Conservation (phyloP, 805 yeast genomes). For the Wickerhamiella australiensis region DNA sequence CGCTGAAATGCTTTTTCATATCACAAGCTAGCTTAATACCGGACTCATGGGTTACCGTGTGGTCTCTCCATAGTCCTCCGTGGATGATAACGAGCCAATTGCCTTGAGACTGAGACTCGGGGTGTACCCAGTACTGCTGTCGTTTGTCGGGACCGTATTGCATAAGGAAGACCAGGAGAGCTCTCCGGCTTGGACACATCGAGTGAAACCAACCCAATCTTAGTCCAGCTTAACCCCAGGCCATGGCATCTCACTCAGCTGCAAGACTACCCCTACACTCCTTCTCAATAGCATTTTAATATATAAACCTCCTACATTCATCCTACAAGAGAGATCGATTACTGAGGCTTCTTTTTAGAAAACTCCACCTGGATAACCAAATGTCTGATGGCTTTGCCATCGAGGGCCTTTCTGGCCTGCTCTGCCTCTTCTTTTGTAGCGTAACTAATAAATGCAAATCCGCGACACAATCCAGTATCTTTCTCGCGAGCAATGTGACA, state of each 20-base stretch:
- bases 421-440: slow-evolving; percentile 53
- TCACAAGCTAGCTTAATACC: slow-evolving; percentile 1
- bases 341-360: slow-evolving; percentile 23
- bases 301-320: neutral
- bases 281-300: too few species aligned
- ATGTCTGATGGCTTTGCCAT: slow-evolving; percentile 88
- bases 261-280: too few species aligned
- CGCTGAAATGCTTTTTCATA: neutral
- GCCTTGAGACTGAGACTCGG: neutral
- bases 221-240: too few species aligned
- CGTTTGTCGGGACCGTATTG: slow-evolving; percentile 1
- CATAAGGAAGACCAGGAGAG: neutral
- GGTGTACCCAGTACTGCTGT: slow-evolving; percentile 1
- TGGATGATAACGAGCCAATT: slow-evolving; percentile 8
- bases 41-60: neutral
- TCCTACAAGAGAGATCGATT: neutral
- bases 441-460: slow-evolving; percentile 84
- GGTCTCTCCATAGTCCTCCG: slow-evolving; percentile 10
- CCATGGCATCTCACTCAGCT: too few species aligned
- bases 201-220: too few species aligned
- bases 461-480: slow-evolving; percentile 89
- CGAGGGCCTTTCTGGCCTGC: slow-evolving; percentile 57
- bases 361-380: slow-evolving; percentile 50
- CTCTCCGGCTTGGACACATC: too few species aligned
- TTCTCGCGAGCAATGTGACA: slow-evolving; percentile 78